phyloP scores from a whole-genome alignment of 2,329 filamentous ascomycete species.

The Paracoccidioides brasiliensis region DNA sequence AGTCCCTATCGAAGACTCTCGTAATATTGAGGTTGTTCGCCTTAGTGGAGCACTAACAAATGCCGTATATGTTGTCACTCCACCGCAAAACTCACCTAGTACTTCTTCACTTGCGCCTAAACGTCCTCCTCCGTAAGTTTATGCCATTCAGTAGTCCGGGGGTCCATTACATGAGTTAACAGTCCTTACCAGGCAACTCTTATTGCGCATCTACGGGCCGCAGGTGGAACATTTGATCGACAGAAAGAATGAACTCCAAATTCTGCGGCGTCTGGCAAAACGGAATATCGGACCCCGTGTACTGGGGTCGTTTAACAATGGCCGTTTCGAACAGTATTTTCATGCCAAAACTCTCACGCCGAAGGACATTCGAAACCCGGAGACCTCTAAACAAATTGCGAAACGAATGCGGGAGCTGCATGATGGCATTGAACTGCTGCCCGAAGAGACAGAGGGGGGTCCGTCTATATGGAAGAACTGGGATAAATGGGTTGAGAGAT shows the following conservation, averaged over 20 bases:
- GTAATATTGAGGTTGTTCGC: conserved; percentile 34
- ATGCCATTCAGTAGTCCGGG: not conserved
- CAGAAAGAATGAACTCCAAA: conserved; percentile 74
- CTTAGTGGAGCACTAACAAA: conserved; percentile 86
- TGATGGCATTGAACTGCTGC: conserved; percentile 76
- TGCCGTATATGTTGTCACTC: conserved; percentile 85
- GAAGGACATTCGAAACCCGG: conserved; percentile 61
- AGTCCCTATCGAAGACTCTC: conserved; percentile 43
- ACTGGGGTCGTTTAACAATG: conserved; percentile 84
- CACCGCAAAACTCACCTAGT: conserved; percentile 50
- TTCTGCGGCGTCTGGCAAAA: conserved; percentile 69
- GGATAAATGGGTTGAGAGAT: conserved; percentile 73
- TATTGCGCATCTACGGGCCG: conserved; percentile 85
- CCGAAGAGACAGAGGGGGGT: conserved; percentile 62
- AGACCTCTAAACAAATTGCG: conserved; percentile 82
- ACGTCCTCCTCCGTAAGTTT: conserved; percentile 41
- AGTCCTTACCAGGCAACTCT: conserved; percentile 47
- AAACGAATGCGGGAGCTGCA: conserved; percentile 96
- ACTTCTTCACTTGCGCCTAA: conserved; percentile 26
- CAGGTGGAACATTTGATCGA: conserved; percentile 95
- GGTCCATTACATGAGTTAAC: not conserved
- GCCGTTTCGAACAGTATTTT: conserved; percentile 90
- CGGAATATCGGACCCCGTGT: conserved; percentile 89
- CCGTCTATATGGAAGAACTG: conserved; percentile 84
- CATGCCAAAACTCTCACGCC: conserved; percentile 69